Evolutionary conservation across 306 rosid species (phyloP), one percentile per base, ranked within the genome.

Genomic region (Lupinus albus): DNA sequence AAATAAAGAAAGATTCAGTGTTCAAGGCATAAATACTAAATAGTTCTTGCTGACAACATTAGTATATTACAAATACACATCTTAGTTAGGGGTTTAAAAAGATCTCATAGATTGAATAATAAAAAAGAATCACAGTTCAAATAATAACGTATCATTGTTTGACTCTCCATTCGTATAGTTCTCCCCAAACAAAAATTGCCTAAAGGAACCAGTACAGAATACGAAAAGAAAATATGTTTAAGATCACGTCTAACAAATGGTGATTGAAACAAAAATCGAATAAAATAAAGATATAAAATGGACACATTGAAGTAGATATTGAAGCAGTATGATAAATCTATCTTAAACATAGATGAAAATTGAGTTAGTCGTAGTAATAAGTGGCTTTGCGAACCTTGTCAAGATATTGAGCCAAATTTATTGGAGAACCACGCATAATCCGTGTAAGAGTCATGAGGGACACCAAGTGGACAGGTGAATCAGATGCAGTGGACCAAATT

Each of bases 401-500:
- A 61, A 93, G 94, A 78, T 84, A 82, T 63, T 86, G 98, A 60
- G 87, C 97, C 78, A 84, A 77, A 78, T 73, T 79, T 84, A 87
- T 93, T 17, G 97, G 94, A 82, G 87, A 84, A 54, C 88, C 80
- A 74, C 87, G 98, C 79, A 88, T 85, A 74, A 86, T 84, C 87
- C 94, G 88, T 58, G 86, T 83, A 59, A 93, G 86, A 57, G 98
- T 93, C 91, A 83, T 77, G 64, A 93, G 85, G 57, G 98, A 82
- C 61, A 89, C 89, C 76, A 88, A 61, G 79, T 89, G 97, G 67
- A 93, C 94, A 9, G 98, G 91, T 62, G 98, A 93, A 81, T 89
- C 97, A 28, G 97, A 93, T 71, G 98, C 95, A 58, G 98, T 93
- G 68, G 98, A 93, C 98, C 98, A 93, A 63, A 93, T 85, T 79